Conservation (phyloP, 2,329 filamentous ascomycete species). For the Xylaria sp. region DNA sequence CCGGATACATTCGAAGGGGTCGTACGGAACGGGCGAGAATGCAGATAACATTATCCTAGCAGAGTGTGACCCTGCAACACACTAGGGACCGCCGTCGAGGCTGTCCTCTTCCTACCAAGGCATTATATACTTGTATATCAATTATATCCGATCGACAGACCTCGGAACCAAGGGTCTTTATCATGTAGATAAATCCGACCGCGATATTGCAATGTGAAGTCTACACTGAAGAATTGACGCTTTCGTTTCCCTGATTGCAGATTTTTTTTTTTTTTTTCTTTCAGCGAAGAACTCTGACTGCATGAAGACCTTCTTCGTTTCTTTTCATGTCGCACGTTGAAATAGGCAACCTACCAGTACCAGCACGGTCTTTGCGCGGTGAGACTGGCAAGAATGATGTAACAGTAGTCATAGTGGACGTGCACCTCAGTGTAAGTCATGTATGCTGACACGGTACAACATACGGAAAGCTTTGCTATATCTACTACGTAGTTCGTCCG, state of each 20-base stretch:
- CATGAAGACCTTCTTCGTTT: neutral
- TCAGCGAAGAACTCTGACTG: neutral
- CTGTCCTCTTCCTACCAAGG: neutral
- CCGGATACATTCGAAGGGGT: constrained; percentile 5
- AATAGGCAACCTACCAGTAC: neutral
- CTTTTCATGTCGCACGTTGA: neutral
- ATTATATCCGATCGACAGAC: neutral
- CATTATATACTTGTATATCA: neutral
- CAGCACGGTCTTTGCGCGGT: neutral
- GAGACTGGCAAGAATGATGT: too few relatives aligned
- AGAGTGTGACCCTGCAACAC: neutral
- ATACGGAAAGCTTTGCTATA: too few relatives aligned
- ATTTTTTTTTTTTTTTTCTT: too few relatives aligned
- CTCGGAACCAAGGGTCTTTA: neutral
- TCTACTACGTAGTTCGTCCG: too few relatives aligned
- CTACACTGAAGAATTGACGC: neutral
- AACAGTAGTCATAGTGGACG: too few relatives aligned
- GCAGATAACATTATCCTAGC: constrained; percentile 24
- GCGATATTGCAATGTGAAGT: neutral
- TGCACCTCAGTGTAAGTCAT: neutral
- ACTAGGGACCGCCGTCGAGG: constrained; percentile 10
- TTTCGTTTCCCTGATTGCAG: neutral
- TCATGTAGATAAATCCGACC: neutral
- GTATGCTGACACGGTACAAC: neutral
- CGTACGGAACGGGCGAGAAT: neutral